Evolutionary conservation across 1,139 yeast genomes (phyloP), one percentile per base, ranked within the genome.

Genomic region (Yamadazyma buinensis): DNA sequence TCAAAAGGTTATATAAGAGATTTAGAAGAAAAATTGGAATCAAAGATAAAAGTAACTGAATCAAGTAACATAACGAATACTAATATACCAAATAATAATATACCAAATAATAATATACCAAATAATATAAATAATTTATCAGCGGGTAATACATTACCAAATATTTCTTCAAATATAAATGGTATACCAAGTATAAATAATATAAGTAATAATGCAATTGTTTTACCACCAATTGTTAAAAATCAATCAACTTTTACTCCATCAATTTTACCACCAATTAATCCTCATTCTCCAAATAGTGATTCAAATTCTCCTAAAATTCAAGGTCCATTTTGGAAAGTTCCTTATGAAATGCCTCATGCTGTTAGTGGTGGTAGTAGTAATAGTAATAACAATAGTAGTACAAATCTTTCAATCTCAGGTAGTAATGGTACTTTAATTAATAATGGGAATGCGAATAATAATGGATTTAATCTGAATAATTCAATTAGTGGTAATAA

Each of bases 1-100:
- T 71, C 84, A 2, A 83, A 82, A 51, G 90, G 90, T 1, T 80
- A 76, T 47, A 66, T 71, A 9, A 58, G 74, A 29, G 72, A 64
- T 35, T 48, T 55, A 34, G 75, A 63, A 35, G 74, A 67, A 20
- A 59, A 58, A 36, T 44, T 48, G 36, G 41, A 34, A 23, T 30
- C 34, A 10, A 36, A 33, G n/a, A 20, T 24, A 3, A 22, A 31
- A 26, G 13, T 6, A 8, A 14, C 14, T 10, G 5, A 23, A 13
- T 6, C 19, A 10, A 20, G 13, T 24, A n/a, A n/a, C n/a, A n/a
- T n/a, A n/a, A n/a, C n/a, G n/a, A 7, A 17, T 17, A 12, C 11
- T 8, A 22, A 13, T 29, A 9, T 29, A 5, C 22, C 24, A 10
- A 22, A 17, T 6, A 17, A 15, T n/a, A 20, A 29, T 14, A 26